phyloP scores from a whole-genome alignment of 2,329 filamentous ascomycete genomes.

The Diplodia intermedia region DNA sequence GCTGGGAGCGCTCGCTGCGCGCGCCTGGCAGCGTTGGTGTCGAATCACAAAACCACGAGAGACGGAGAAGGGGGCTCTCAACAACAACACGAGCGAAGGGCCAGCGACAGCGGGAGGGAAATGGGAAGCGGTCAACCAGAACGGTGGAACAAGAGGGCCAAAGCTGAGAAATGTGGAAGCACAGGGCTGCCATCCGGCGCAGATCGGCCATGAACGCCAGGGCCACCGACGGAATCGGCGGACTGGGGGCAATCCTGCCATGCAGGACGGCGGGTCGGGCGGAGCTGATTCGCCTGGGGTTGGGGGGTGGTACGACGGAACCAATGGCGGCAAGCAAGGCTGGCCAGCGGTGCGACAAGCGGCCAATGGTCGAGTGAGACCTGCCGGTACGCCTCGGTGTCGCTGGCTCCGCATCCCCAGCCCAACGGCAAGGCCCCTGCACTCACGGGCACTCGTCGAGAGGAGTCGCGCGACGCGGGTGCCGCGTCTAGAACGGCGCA shows the following conservation, averaged over 20 bases:
- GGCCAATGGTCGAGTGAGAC: slow-evolving; percentile 14
- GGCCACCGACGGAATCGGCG: slow-evolving; percentile 25
- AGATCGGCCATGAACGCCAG: slow-evolving; percentile 25
- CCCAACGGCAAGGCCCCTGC: slow-evolving; percentile 26
- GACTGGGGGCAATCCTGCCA: slow-evolving; percentile 23
- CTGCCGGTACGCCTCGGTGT: slow-evolving; percentile 25
- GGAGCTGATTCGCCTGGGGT: slow-evolving; percentile 17
- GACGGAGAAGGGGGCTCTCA: background rate
- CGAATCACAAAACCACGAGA: slow-evolving; percentile 34
- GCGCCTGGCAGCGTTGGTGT: slow-evolving; percentile 35
- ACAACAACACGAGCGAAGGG: background rate
- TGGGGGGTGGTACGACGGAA: slow-evolving; percentile 17
- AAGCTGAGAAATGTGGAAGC: slow-evolving; percentile 29
- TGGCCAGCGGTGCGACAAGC: slow-evolving; percentile 14
- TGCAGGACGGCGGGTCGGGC: slow-evolving; percentile 14
- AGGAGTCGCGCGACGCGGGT: slow-evolving; percentile 8
- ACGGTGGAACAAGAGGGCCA: slow-evolving; percentile 30
- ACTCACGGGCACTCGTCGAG: background rate
- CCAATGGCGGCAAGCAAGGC: slow-evolving; percentile 28
- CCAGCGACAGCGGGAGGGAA: slow-evolving; percentile 21
- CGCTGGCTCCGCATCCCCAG: slow-evolving; percentile 21
- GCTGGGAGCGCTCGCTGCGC: slow-evolving; percentile 39
- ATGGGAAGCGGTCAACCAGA: slow-evolving; percentile 20
- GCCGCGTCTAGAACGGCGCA: slow-evolving; percentile 23
- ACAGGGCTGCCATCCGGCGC: slow-evolving; percentile 26